Base-by-base conservation (phyloP, 768 basidiomycete genomes). In the Leccinum sublutescens region DNA sequence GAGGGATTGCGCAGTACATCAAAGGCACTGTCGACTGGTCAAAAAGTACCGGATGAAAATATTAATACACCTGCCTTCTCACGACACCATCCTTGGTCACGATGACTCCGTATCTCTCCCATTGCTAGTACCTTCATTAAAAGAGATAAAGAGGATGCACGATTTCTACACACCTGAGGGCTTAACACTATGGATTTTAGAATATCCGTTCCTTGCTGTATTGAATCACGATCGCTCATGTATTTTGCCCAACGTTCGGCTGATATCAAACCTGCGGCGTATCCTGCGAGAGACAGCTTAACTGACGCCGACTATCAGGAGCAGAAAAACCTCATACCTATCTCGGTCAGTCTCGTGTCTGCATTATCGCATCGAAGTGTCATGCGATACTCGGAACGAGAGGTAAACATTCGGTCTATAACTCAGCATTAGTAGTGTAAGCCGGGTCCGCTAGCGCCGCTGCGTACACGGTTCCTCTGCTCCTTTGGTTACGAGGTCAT, bases 341-440 rank as follows among this genome's bases (percentile, higher is more conserved):
- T 86, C 65, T 83, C 82, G 0, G 94, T 95, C 58, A 96, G 74
- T 50, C 94, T 81, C 54, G 86, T 51, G 74, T 96, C 94, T 3
- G 94, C 94, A 62, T 96, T 96, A 73, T 96, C 94, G 54, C 89
- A 87, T 53, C 94, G 80, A 47, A 95, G 81, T 0, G 87, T 87
- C 85, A 96, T 87, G 23, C 94, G 85, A 69, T 93, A 96, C 66
- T 96, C 94, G 15, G 90, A 92, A 38, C 94, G 81, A 15, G 90
- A 89, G 0, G 94, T 95, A 72, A 96, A 95, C 91, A 95, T 95
- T 27, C 93, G 89, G 65, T 95, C 92, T 94, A n/a, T 43, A 66
- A 62, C 5, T 27, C 19, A 17, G 33, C 2, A 34, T 70, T 10
- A 68, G 40, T 19, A 19, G 12, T n/a, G 7, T 21, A 5, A 5